Evolutionary conservation across 345 rosid species (phyloP), one percentile per base, ranked within the genome.

Genomic region (Euphorbia tirucalli): DNA sequence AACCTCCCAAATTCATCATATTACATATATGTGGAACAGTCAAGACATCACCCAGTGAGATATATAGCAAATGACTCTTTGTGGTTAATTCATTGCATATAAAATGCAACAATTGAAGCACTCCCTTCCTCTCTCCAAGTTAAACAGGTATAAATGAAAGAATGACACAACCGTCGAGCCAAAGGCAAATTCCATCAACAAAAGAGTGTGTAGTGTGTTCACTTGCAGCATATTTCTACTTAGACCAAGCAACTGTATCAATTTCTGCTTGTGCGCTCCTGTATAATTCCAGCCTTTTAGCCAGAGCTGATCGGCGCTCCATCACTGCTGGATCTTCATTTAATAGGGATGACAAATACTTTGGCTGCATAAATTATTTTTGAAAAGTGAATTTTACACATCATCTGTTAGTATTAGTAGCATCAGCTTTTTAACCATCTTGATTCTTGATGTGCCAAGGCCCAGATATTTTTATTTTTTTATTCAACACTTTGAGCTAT

Each of bases 291-390:
- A 96, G 80, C 74, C 98, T 81, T 89, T 93, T 93, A 0, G 96
- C 88, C 25, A 96, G 94, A 52, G 83, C 89, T 48, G 87, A 69
- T 0, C 99, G 85, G 61, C 97, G 93, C 83, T 96, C 98, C 99
- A 96, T 93, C 68, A 96, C 79, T 3, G 97, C 99, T 1, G 99
- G 98, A 76, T 96, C 99, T 80, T 96, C 99, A 4, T 96, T 96
- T 84, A 96, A 79, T 10, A 96, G 68, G 0, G 96, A 81, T 0
- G 99, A 96, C 37, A 96, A 80, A 31, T 83, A 85, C 81, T 91
- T 96, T 87, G 75, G 91, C 99, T 96, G 88, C 83, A 55, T 70
- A 63, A 18, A 61, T 19, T 19, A 2, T 2, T 70, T 19, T 66
- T 55, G 27, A 62, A 35, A 37, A 41, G 59, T 25, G 32, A 73